Evolutionary conservation across 257 asterid genomes (phyloP).

Genomic region (Gentiana macrophylla): DNA sequence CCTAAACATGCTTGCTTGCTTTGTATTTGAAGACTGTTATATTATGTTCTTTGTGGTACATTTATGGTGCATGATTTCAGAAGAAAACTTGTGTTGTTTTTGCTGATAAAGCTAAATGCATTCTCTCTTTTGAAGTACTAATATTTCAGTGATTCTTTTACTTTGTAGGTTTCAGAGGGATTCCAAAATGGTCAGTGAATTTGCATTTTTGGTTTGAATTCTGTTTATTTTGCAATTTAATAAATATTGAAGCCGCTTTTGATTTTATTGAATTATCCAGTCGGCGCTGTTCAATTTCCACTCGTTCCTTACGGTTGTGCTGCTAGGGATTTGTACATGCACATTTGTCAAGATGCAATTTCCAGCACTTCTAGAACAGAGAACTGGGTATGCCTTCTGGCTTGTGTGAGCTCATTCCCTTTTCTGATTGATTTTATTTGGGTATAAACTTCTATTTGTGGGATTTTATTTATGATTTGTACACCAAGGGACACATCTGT

Average conservation of each 20-base stretch:
- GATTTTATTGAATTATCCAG: slow-evolving; percentile 27
- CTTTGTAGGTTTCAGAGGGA: not conserved
- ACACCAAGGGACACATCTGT: too few species aligned
- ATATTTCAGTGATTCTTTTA: too few species aligned
- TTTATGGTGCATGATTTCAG: too few species aligned
- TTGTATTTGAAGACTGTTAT: too few species aligned
- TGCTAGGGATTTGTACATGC: slow-evolving; percentile 88
- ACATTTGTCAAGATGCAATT: slow-evolving; percentile 81
- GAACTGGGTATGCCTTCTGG: slow-evolving; percentile 59
- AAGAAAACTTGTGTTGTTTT: too few species aligned
- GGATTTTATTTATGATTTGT: not conserved
- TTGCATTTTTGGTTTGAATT: too few species aligned
- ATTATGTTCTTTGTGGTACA: too few species aligned
- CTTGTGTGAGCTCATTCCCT: not conserved
- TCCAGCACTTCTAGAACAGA: slow-evolving; percentile 83
- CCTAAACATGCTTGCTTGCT: too few species aligned
- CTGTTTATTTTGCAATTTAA: not conserved
- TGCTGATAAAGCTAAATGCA: too few species aligned
- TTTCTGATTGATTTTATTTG: not conserved
- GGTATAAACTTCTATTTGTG: not conserved
- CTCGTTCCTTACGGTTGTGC: slow-evolving; percentile 81
- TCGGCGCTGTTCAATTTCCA: slow-evolving; percentile 85
- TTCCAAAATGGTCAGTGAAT: too few species aligned
- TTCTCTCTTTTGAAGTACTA: too few species aligned
- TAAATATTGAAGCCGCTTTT: too few species aligned